Evolutionary conservation across 768 basidiomycete genomes (phyloP).

Genomic region (Leccinum broughii): DNA sequence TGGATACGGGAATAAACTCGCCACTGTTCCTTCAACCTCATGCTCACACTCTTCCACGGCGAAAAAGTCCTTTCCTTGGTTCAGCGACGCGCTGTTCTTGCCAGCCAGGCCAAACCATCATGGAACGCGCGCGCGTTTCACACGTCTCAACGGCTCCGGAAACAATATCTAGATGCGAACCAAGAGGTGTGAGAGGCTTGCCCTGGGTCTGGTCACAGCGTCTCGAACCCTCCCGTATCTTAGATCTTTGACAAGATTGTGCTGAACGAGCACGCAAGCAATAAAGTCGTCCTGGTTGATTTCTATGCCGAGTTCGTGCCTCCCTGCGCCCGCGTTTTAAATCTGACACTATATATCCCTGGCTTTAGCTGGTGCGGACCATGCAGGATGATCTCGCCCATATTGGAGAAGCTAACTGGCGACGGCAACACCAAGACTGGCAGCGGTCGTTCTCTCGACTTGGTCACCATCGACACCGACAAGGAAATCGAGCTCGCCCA

Average conservation of each 20-base stretch:
- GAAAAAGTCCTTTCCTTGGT: constrained; percentile 5
- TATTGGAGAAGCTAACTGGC: constrained; percentile 58
- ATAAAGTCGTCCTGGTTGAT: constrained; percentile 67
- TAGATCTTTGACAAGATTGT: constrained; percentile 39
- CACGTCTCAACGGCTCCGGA: constrained; percentile 32
- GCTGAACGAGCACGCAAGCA: constrained; percentile 36
- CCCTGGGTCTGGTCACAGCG: not conserved
- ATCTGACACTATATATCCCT: constrained; percentile 4
- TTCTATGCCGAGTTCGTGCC: constrained; percentile 77
- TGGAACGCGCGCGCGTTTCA: constrained; percentile 37
- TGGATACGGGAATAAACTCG: not conserved
- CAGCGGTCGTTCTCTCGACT: constrained; percentile 59
- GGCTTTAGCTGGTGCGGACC: constrained; percentile 72
- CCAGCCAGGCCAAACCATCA: constrained; percentile 25
- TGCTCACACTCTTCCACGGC: constrained; percentile 18
- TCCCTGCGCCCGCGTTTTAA: not conserved
- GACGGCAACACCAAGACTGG: constrained; percentile 47
- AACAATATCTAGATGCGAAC: constrained; percentile 48
- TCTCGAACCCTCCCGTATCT: not conserved
- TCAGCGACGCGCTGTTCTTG: constrained; percentile 8
- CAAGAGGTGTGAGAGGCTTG: constrained; percentile 36
- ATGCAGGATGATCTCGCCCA: constrained; percentile 70
- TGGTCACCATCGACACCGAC: constrained; percentile 70
- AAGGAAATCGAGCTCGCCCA: constrained; percentile 51
- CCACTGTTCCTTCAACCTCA: not conserved